A percentile compares a stretch with the other conserved stretches of the same genome.
These are phyloP conservation scores for Mycena galopus DNA, from an alignment of 768 basidiomycete genomes.

Conservation along the genomic window DNA sequence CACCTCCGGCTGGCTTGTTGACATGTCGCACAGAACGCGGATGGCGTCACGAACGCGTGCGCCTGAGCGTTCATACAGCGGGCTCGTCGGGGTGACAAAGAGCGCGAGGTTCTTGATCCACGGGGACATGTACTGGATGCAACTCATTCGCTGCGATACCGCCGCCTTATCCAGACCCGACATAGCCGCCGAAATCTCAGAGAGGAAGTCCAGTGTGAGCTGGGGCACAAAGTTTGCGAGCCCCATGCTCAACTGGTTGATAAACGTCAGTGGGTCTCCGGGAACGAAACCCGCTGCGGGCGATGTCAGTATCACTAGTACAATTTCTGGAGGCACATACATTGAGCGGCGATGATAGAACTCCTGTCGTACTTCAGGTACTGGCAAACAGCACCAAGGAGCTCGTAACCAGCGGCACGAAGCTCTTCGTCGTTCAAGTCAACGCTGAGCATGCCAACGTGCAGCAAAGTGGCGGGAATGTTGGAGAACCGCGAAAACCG, in stretches of 20 bases:
- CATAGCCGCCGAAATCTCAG: slow-evolving; percentile 84
- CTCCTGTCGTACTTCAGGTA: slow-evolving; percentile 84
- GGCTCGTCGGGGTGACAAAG: slow-evolving; percentile 77
- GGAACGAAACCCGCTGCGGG: slow-evolving; percentile 69
- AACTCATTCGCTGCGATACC: slow-evolving; percentile 73
- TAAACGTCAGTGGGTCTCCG: slow-evolving; percentile 73
- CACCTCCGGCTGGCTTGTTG: slow-evolving; percentile 81
- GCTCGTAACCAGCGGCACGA: slow-evolving; percentile 83
- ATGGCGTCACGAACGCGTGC: slow-evolving; percentile 85
- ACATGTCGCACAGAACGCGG: slow-evolving; percentile 82
- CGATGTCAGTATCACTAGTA: not conserved
- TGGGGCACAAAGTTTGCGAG: slow-evolving; percentile 82
- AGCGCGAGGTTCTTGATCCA: slow-evolving; percentile 87
- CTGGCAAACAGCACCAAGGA: slow-evolving; percentile 81
- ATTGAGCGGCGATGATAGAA: slow-evolving; percentile 77
- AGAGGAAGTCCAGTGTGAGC: slow-evolving; percentile 88
- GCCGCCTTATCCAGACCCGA: slow-evolving; percentile 58
- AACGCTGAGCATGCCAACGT: slow-evolving; percentile 86
- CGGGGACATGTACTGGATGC: slow-evolving; percentile 86
- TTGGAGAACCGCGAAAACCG: slow-evolving; percentile 85
- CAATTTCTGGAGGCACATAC: slow-evolving; percentile 51
- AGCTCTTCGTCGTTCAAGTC: slow-evolving; percentile 81
- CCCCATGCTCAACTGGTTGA: slow-evolving; percentile 75
- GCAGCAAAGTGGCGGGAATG: slow-evolving; percentile 88
- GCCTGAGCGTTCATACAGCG: slow-evolving; percentile 79